Conservation (phyloP, 225 moss, liverwort and hornwort genomes). For the Ulota crispa region DNA sequence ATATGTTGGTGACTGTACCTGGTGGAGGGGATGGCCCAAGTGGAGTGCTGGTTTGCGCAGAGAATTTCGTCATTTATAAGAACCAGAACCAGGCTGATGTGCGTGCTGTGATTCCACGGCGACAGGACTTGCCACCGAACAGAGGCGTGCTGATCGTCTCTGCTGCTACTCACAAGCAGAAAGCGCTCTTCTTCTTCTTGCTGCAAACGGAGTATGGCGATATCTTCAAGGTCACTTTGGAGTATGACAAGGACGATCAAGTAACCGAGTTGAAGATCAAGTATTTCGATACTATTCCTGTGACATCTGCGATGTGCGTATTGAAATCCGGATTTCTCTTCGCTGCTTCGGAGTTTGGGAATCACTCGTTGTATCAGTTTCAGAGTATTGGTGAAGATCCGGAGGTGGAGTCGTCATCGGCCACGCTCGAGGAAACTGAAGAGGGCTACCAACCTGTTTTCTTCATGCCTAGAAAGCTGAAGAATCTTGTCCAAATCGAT, state of each 20-base stretch:
- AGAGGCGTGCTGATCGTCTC: constrained; percentile 93
- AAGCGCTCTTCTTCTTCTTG: constrained; percentile 86
- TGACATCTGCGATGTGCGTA: constrained; percentile 98
- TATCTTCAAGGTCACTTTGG: constrained; percentile 93
- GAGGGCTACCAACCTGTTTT: constrained; percentile 95
- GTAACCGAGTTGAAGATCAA: constrained; percentile 89
- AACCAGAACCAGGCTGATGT: constrained; percentile 94
- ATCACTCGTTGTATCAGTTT: constrained; percentile 72
- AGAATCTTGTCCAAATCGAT: constrained; percentile 93
- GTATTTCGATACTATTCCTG: constrained; percentile 84
- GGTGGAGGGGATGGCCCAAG: constrained; percentile 98
- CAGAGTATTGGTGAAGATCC: constrained; percentile 79
- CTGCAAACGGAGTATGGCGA: constrained; percentile 98
- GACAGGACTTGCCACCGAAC: constrained; percentile 88
- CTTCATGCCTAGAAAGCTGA: constrained; percentile 92
- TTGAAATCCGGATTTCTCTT: constrained; percentile 93
- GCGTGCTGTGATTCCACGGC: constrained; percentile 90
- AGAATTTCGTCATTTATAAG: constrained; percentile 98
- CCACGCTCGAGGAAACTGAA: constrained; percentile 85
- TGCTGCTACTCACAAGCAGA: constrained; percentile 93
- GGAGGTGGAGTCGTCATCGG: constrained; percentile 93
- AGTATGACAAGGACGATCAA: constrained; percentile 83
- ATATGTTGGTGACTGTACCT: constrained; percentile 94
- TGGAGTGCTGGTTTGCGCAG: constrained; percentile 95
- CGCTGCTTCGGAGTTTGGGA: constrained; percentile 96